These are phyloP conservation scores for Phaseolus coccineus DNA, from an alignment of 331 rosid species.

Conservation along the genomic window DNA sequence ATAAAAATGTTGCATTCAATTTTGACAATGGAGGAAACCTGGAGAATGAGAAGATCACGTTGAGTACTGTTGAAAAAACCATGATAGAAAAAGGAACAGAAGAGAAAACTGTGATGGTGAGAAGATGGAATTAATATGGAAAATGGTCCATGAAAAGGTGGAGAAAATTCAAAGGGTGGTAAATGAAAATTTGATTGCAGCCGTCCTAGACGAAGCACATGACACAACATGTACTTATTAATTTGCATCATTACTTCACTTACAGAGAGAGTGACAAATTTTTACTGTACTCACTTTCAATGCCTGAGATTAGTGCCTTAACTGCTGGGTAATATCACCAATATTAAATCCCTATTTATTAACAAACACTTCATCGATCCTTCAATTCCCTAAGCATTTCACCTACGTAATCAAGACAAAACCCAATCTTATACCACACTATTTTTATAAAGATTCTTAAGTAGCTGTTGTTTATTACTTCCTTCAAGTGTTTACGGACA, in stretches of 20 bases:
- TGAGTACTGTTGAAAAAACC: no score
- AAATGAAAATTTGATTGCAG: conserved; percentile 41
- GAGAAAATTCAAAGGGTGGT: conserved; percentile 27
- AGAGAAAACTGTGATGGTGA: no score
- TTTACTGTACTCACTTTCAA: background rate
- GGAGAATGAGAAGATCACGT: no score
- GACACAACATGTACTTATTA: background rate
- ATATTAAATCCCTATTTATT: background rate
- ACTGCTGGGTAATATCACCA: background rate
- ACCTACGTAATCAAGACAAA: no score
- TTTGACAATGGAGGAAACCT: no score
- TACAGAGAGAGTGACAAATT: no score
- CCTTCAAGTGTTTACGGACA: no score
- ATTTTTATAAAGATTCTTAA: background rate
- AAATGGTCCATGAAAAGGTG: conserved; percentile 24
- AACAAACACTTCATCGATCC: background rate
- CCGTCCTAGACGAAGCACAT: conserved; percentile 44
- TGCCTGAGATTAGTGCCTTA: conserved; percentile 8
- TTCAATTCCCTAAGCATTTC: background rate
- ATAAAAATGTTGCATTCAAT: no score
- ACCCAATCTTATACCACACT: no score
- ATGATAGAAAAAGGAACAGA: no score
- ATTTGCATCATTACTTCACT: background rate
- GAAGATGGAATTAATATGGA: no score
- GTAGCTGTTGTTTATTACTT: background rate